Evolutionary conservation across 2,329 filamentous ascomycete genomes (phyloP).

Genomic region (Calonectria leucothoes): DNA sequence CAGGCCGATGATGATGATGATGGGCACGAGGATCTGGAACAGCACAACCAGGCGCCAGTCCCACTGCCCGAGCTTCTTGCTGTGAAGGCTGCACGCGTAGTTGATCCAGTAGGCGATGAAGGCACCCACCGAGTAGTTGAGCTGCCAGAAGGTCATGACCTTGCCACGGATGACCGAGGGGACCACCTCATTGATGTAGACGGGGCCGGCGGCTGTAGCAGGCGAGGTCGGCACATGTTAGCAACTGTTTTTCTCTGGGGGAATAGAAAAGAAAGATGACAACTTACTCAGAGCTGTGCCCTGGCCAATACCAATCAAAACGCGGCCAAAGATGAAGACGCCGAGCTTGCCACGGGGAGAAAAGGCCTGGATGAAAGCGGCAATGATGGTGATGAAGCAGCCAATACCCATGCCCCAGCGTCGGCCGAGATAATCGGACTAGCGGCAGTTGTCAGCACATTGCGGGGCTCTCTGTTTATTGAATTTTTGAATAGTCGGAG

Average conservation of each 20-base stretch:
- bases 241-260: not conserved
- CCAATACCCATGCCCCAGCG: constrained; percentile 74
- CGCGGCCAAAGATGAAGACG: constrained; percentile 75
- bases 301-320: constrained; percentile 77
- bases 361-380: constrained; percentile 77
- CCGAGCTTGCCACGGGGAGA: constrained; percentile 70
- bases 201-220: constrained; percentile 70
- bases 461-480: too few species aligned
- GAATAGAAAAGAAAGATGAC: too few species aligned
- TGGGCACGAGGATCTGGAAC: constrained; percentile 77
- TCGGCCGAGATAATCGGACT: constrained; percentile 70
- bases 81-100: constrained; percentile 70
- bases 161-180: constrained; percentile 72
- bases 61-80: constrained; percentile 71
- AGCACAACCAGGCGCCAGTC: constrained; percentile 80
- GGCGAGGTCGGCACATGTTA: constrained; percentile 9
- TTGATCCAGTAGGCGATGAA: constrained; percentile 68
- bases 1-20: constrained; percentile 69
- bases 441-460: constrained; percentile 32
- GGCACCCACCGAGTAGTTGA: constrained; percentile 72
- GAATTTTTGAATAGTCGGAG: not conserved
- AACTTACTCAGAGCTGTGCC: constrained; percentile 68
- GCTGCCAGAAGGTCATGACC: constrained; percentile 76
- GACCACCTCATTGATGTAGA: constrained; percentile 77
- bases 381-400: constrained; percentile 72